phyloP scores from a whole-genome alignment of 1,139 yeast genomes.

The Spathaspora sp. region DNA sequence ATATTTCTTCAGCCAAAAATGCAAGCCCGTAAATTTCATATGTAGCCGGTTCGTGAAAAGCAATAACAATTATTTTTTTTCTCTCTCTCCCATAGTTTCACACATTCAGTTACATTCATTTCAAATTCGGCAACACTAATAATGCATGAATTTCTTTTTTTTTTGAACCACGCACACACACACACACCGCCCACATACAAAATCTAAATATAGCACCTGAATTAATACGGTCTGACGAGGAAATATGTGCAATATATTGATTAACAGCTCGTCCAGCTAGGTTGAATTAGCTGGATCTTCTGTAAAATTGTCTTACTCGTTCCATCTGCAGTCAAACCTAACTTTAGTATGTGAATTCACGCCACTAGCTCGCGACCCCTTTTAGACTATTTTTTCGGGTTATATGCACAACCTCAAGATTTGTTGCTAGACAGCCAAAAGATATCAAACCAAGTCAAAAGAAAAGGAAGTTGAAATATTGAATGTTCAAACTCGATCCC shows the following conservation, averaged over 20 bases:
- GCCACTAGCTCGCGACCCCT: neutral
- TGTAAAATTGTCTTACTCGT: neutral
- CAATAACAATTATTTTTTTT: neutral
- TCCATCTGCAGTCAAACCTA: neutral
- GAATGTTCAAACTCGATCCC: neutral
- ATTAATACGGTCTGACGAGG: neutral
- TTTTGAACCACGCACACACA: conserved; percentile 5
- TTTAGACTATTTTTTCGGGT: neutral
- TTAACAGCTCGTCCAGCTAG: no score
- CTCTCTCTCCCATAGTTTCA: neutral
- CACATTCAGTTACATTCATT: neutral
- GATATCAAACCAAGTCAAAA: neutral
- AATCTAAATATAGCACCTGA: neutral
- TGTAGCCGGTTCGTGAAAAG: neutral
- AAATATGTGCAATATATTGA: neutral
- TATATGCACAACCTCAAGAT: neutral
- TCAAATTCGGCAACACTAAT: conserved; percentile 4
- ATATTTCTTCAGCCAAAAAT: neutral
- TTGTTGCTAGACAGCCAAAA: neutral
- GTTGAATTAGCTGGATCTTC: neutral
- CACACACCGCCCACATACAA: conserved; percentile 2
- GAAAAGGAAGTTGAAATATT: neutral
- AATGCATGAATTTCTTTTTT: conserved; percentile 1
- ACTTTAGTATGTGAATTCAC: neutral
- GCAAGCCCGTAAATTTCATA: neutral